Base-by-base conservation (phyloP, 441 rosid species). In the Daphne laureola region DNA sequence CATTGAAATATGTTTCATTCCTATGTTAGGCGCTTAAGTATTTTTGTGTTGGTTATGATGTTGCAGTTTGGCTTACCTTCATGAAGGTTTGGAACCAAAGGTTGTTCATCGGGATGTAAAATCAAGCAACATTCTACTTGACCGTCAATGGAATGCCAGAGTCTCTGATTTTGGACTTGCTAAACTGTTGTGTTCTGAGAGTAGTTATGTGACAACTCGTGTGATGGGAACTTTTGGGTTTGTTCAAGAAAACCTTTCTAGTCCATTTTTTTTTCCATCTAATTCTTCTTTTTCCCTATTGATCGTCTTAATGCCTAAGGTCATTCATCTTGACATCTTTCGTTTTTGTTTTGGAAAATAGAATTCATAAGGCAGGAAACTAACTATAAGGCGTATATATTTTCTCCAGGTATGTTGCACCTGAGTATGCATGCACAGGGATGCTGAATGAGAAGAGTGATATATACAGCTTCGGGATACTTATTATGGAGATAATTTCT, bases 191-290 rank as follows among this genome's bases (percentile, higher is more conserved):
- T 77, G 87, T 61, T 88, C 96, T 0, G 96, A 92, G 54, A 81
- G 74, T 61, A 89, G 88, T 62, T 79, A 92, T 49, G 96, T 89
- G 46, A 88, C 96, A 46, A 92, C 98, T 14, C 91, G 96, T 31
- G 96, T 92, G 58, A 92, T 92, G 98, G 98, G 98, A 72, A 92
- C 96, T 23, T 92, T 92, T 42, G 98, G 96, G 98, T 92, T 36
- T 59, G 89, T 73, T 60, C 27, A 25, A 59, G 58, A 50, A 23
- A 38, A 64, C 23, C 47, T 62, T 42, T 15, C 12, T 8, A 26
- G 18, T 54, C 12, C 8, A 43, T 46, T 18, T 15, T 46, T 5
- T n/a, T n/a, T n/a, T n/a, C 16, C 46, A 25, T 62, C 8, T 23
- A n/a, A 21, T 0, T 12, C 56, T 43, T 50, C 4, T 16, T 11